These are phyloP conservation scores for Falciphora oryzae DNA, from an alignment of 2,329 filamentous ascomycete genomes.

Conservation along the genomic window DNA sequence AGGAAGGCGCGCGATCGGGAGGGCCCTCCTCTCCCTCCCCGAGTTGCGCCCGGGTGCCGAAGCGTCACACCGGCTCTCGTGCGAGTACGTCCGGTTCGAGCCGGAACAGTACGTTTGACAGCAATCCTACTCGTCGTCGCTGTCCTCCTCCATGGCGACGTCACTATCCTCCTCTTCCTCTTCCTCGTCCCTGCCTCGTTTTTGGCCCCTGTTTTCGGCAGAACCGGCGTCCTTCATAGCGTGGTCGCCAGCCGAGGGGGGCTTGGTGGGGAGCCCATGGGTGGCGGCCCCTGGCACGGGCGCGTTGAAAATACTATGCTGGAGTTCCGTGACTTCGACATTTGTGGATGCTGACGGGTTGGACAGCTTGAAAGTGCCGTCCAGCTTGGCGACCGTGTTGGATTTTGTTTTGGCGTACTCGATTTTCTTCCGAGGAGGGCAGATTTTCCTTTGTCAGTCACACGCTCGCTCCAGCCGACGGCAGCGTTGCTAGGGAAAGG, in stretches of 20 bases:
- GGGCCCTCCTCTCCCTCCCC: not conserved
- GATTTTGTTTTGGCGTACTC: conserved; percentile 88
- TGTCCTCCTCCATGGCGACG: conserved; percentile 63
- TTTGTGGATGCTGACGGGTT: conserved; percentile 43
- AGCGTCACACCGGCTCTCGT: not conserved
- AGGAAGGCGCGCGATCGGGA: not conserved
- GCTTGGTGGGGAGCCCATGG: conserved; percentile 41
- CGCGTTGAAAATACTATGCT: conserved; percentile 75
- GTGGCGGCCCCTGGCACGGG: conserved; percentile 45
- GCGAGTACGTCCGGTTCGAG: not conserved
- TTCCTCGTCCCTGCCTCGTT: conserved; percentile 66
- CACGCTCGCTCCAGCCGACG: not conserved
- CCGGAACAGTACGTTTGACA: not conserved
- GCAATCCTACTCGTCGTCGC: conserved; percentile 55
- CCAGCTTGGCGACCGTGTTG: conserved; percentile 81
- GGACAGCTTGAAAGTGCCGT: conserved; percentile 79
- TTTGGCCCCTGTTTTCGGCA: conserved; percentile 55
- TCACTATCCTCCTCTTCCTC: conserved; percentile 59
- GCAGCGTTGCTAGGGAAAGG: not conserved
- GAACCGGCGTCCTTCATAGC: conserved; percentile 28
- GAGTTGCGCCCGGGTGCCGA: conserved; percentile 11
- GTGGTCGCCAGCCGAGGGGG: conserved; percentile 40
- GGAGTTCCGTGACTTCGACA: conserved; percentile 64
- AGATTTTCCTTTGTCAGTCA: not conserved
- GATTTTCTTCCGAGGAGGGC: conserved; percentile 59